Conservation (phyloP, 441 rosid genomes). For the Pelargonium citronellum region DNA sequence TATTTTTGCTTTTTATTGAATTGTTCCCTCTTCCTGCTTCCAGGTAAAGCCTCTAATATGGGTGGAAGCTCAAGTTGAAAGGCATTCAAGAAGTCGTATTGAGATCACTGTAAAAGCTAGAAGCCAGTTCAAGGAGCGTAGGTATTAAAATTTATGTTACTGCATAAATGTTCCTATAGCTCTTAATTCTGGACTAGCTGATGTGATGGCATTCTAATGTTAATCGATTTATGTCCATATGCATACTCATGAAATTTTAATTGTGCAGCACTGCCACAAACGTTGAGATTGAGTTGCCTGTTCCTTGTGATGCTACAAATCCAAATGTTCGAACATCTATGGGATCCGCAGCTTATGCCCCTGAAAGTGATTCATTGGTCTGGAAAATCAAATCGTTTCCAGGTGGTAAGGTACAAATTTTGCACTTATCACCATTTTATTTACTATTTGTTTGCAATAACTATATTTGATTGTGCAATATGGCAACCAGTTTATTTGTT, state of each 20-base stretch:
- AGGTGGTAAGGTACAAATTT: constrained; percentile 70
- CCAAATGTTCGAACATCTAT: constrained; percentile 86
- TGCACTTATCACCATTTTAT: background rate
- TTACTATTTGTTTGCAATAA: background rate
- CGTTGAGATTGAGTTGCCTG: constrained; percentile 58
- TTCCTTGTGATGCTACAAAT: constrained; percentile 85
- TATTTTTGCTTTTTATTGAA: background rate
- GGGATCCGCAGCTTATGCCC: constrained; percentile 93
- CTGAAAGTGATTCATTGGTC: constrained; percentile 84
- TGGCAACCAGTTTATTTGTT: constrained; percentile 10
- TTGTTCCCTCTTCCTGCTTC: constrained; percentile 11
- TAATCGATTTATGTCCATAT: background rate
- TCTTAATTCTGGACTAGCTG: background rate
- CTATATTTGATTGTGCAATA: constrained; percentile 5
- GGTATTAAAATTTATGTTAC: constrained; percentile 35
- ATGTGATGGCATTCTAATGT: background rate
- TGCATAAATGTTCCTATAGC: background rate
- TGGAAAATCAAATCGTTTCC: constrained; percentile 67
- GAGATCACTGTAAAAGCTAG: constrained; percentile 93
- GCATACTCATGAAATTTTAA: constrained; percentile 15
- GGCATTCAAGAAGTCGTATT: constrained; percentile 94
- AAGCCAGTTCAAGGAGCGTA: constrained; percentile 98
- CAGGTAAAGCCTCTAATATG: constrained; percentile 96
- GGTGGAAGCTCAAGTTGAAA: constrained; percentile 99
- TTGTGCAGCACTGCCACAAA: constrained; percentile 76